Evolutionary conservation across 345 rosid species (phyloP).

Genomic region (Mallotus nudiflorus): DNA sequence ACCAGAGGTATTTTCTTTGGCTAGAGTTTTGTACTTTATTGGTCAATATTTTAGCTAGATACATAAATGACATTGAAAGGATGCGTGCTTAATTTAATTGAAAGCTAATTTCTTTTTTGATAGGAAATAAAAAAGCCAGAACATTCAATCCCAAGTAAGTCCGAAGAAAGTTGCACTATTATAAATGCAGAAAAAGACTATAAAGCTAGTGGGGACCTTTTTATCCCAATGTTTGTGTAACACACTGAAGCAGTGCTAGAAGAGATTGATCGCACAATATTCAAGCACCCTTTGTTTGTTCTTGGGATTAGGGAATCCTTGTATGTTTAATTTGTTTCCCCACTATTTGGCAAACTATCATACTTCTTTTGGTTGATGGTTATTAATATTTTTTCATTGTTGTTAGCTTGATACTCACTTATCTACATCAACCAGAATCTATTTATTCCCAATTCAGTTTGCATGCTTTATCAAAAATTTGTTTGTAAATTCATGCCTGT

Average conservation of each 20-base stretch:
- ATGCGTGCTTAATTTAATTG: neutral
- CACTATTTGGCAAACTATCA: neutral
- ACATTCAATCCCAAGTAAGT: slow-evolving; percentile 26
- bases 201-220: slow-evolving; percentile 40
- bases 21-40: slow-evolving; percentile 4
- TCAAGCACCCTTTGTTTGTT: neutral
- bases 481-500: no score
- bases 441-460: no score
- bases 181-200: slow-evolving; percentile 50
- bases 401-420: no score
- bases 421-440: no score
- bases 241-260: slow-evolving; percentile 89
- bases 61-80: no score
- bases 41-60: neutral
- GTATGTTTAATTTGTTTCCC: neutral
- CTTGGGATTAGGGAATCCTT: no score
- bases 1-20: slow-evolving; percentile 45
- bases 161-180: slow-evolving; percentile 42
- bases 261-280: slow-evolving; percentile 86
- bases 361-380: neutral
- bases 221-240: slow-evolving; percentile 80
- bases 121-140: slow-evolving; percentile 51
- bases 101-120: neutral
- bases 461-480: no score
- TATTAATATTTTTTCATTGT: no score